These are phyloP conservation scores for Picochlorum sp. DNA, from an alignment of 139 green algal genomes.

Conservation along the genomic window DNA sequence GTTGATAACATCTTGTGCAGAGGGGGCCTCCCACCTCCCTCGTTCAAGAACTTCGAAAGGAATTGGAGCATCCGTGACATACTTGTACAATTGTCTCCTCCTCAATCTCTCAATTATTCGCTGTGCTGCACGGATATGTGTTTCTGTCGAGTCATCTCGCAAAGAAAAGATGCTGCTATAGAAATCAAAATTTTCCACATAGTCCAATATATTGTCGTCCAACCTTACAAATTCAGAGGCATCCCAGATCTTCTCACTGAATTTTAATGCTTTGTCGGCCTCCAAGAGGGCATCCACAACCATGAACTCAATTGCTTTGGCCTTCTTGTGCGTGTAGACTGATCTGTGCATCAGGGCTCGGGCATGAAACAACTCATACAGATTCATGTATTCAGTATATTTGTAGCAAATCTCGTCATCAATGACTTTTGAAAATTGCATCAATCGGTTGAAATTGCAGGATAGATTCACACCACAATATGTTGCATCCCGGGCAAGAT, in stretches of 20 bases:
- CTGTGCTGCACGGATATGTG: conserved; percentile 28
- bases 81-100: conserved; percentile 63
- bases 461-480: conserved; percentile 46
- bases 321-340: conserved; percentile 77
- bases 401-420: conserved; percentile 75
- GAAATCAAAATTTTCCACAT: conserved; percentile 29
- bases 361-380: conserved; percentile 64
- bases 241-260: conserved; percentile 33
- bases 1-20: conserved; percentile 28
- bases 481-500: conserved; percentile 53
- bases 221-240: conserved; percentile 48
- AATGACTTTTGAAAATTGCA: conserved; percentile 57
- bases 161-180: not conserved
- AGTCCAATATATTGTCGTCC: conserved; percentile 59
- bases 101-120: conserved; percentile 46
- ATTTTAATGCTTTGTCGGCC: conserved; percentile 46
- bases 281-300: conserved; percentile 67
- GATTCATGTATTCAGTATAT: conserved; percentile 63
- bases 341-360: conserved; percentile 58
- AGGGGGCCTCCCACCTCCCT: conserved; percentile 9
- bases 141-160: not conserved
- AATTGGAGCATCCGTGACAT: conserved; percentile 40
- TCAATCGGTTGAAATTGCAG: conserved; percentile 51
- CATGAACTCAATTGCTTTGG: conserved; percentile 76
- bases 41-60: conserved; percentile 11